Evolutionary conservation across 768 basidiomycete species (phyloP), one percentile per base, ranked within the genome.

Genomic region (Favolaschia claudopus): DNA sequence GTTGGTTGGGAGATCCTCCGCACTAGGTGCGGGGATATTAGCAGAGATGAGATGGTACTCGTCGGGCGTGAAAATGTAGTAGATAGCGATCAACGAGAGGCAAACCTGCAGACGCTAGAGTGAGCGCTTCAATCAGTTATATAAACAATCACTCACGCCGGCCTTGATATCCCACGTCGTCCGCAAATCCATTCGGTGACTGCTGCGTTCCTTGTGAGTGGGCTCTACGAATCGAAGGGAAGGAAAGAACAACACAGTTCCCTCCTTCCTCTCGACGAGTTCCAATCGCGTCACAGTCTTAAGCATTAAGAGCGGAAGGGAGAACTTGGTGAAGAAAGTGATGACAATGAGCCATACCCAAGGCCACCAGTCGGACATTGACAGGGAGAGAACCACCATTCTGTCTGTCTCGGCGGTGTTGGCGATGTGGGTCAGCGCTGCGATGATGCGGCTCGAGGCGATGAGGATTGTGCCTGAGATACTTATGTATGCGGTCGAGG

Each of bases 401-500:
- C 58, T 50, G 1, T 50, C 34, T 17, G 24, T 36, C 36, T 58
- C 56, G 5, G 25, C 45, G 5, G 28, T 38, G 24, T 38, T 40
- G 14, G 52, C 14, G 6, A 61, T 38, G 7, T 54, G 29, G 13
- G 67, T 47, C 12, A 64, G 19, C 3, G 54, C 42, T n/a, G 42
- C 28, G 25, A 63, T 10, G 42, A 66, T 27, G 22, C 22, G 38
- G 36, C 61, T 55, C 6, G 56, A 27, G 14, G 69, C 70, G 0
- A 69, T 20, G 7, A 76, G 57, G 15, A 64, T 39, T 1, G 67
- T 71, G 14, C 76, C 76, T 0, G 66, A 33, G 9, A 71, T 64
- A 19, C 72, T 74, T 49, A 78, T 71, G 7, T 64, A 70, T 8
- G 67, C 68, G 0, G 73, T 77, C 2, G 76, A 72, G 15, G 62